phyloP scores from a whole-genome alignment of 2,329 filamentous ascomycete species.

The Cercospora nicotianae region DNA sequence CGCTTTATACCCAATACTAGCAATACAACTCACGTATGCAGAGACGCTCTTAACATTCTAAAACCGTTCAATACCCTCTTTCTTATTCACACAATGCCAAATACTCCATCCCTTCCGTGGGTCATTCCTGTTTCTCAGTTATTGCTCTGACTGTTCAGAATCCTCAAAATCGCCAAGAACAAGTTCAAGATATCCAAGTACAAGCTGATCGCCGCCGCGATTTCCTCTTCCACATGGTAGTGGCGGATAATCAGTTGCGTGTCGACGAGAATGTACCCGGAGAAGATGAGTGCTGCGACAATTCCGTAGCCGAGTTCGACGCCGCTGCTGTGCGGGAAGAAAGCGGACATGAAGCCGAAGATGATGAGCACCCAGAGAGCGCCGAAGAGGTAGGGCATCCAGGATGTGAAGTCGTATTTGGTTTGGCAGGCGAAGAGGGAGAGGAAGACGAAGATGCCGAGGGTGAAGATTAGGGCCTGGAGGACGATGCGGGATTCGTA shows the following conservation, averaged over 20 bases:
- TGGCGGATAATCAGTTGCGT: conserved; percentile 94
- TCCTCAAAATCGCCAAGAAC: conserved; percentile 91
- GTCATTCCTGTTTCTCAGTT: conserved; percentile 58
- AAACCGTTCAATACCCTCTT: not conserved
- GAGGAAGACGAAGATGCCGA: conserved; percentile 63
- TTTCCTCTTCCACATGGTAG: conserved; percentile 76
- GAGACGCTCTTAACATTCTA: not conserved
- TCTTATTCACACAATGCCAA: not conserved
- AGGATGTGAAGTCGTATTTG: conserved; percentile 96
- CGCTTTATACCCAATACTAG: conserved; percentile 6
- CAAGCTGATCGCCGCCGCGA: conserved; percentile 66
- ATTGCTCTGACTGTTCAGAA: conserved; percentile 93
- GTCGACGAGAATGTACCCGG: conserved; percentile 90
- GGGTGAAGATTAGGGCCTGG: conserved; percentile 83
- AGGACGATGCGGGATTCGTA: conserved; percentile 82
- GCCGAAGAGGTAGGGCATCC: conserved; percentile 94
- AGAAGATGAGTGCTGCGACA: conserved; percentile 82
- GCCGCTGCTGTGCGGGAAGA: conserved; percentile 81
- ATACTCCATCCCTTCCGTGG: too few relatives aligned
- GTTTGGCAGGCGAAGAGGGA: conserved; percentile 91
- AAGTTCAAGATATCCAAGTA: conserved; percentile 74
- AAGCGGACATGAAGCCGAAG: conserved; percentile 88
- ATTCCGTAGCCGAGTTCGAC: conserved; percentile 84
- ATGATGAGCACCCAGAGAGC: conserved; percentile 85
- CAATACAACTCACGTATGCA: not conserved